Base-by-base conservation (phyloP, 1,139 yeast genomes). In the Wickerhamomyces sp. region DNA sequence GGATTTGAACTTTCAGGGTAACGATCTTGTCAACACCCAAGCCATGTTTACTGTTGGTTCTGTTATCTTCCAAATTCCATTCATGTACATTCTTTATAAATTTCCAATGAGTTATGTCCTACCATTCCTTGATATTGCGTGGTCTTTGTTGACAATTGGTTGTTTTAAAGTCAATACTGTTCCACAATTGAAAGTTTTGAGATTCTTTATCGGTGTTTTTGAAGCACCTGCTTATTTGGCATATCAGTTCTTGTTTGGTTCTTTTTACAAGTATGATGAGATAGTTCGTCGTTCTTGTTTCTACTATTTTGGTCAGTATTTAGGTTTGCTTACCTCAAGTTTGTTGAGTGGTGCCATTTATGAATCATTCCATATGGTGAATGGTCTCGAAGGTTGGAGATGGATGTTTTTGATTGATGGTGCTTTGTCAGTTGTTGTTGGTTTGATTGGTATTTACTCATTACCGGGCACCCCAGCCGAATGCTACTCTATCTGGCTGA, bases 341-440 rank as follows among this genome's bases (percentile, higher is more conserved):
- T 68, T 78, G 35, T 60, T 81, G 24, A 79, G 80, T 33, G 73
- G 80, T n/a, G 75, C 79, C 10, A 71, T 78, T 32, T 72, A 63
- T 47, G 56, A 68, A 30, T 48, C 58, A 19, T 51, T 76, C 46
- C 61, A 66, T 37, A 75, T 74, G 22, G 56, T 55, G 8, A 55
- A 56, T 36, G 81, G 84, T 2, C 59, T 75, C 25, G 67, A 61
- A 21, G 77, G 84, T 12, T 81, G 88, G 88, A 70, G 79, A 59
- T 80, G 88, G 87, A 74, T 77, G 58, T 79, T 78, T 51, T 72
- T 81, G 41, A 67, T 81, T 42, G 87, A 81, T 55, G 83, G 81
- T 12, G 57, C 76, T 32, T 65, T 79, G 25, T 75, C 87, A 5
- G 49, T 79, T 22, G 72, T 64, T 5, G 75, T 82, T 33, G 87